These are phyloP conservation scores for Vigna nakashimae DNA, from an alignment of 306 rosid species.

Conservation along the genomic window DNA sequence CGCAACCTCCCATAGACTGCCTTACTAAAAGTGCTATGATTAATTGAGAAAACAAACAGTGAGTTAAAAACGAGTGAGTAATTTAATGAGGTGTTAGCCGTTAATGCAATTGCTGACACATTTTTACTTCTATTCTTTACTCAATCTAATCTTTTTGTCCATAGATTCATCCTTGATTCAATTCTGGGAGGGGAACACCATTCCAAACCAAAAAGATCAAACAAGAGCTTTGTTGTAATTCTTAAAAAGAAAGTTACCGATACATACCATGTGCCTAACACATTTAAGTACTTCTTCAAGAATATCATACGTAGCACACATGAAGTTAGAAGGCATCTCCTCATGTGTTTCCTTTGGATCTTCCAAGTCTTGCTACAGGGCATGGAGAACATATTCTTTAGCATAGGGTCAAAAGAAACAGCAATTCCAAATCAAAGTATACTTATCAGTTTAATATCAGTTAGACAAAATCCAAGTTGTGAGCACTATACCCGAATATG, in stretches of 20 bases:
- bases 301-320: constrained; percentile 84
- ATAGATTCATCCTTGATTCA: too few species aligned
- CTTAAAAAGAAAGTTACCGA: constrained; percentile 15
- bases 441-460: constrained; percentile 73
- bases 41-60: too few species aligned
- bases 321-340: constrained; percentile 93
- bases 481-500: constrained; percentile 93
- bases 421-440: constrained; percentile 39
- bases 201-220: not conserved
- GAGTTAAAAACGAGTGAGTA: too few species aligned
- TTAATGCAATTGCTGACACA: too few species aligned
- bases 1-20: too few species aligned
- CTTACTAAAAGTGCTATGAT: too few species aligned
- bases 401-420: constrained; percentile 33
- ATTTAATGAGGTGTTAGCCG: too few species aligned
- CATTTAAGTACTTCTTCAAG: constrained; percentile 93
- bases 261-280: constrained; percentile 92
- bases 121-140: too few species aligned
- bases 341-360: constrained; percentile 98
- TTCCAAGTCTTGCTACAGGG: constrained; percentile 82
- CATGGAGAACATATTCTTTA: constrained; percentile 31
- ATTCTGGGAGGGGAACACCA: too few species aligned
- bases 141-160: too few species aligned
- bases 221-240: not conserved
- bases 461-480: constrained; percentile 90